Conservation (phyloP, 2,329 filamentous ascomycete species). For the Fusarium sarcochroum region DNA sequence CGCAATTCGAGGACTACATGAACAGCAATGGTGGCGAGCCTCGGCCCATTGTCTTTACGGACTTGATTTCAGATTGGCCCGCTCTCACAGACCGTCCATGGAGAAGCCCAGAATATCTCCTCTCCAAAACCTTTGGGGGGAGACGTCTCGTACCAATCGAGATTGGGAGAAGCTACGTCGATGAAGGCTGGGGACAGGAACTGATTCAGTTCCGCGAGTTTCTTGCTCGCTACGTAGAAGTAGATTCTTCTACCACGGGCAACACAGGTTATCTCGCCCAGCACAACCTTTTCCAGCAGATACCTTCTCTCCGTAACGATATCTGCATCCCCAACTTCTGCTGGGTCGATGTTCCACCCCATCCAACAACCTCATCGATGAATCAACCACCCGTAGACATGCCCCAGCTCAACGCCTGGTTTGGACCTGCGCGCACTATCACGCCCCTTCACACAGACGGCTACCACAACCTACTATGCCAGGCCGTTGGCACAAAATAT, state of each 20-base stretch:
- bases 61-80: constrained; percentile 78
- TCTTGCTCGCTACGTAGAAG: constrained; percentile 70
- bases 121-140: constrained; percentile 80
- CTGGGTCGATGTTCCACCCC: constrained; percentile 76
- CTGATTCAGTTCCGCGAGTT: constrained; percentile 83
- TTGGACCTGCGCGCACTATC: constrained; percentile 88
- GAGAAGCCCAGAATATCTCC: constrained; percentile 80
- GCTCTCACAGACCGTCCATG: constrained; percentile 78
- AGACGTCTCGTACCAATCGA: constrained; percentile 88
- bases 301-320: constrained; percentile 82
- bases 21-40: constrained; percentile 59
- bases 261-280: constrained; percentile 87
- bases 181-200: constrained; percentile 85
- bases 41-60: constrained; percentile 78
- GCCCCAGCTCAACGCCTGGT: constrained; percentile 90
- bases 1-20: constrained; percentile 74
- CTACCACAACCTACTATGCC: constrained; percentile 92
- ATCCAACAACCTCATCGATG: constrained; percentile 56
- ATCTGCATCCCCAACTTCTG: constrained; percentile 88
- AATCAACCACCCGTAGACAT: constrained; percentile 63
- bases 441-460: constrained; percentile 95
- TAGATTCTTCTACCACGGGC: constrained; percentile 39
- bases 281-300: constrained; percentile 87
- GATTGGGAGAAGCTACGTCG: constrained; percentile 88
- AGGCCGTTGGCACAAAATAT: constrained; percentile 93